These are phyloP conservation scores for Candolleomyces aberdarensis DNA, from an alignment of 768 basidiomycete genomes.

Conservation along the genomic window DNA sequence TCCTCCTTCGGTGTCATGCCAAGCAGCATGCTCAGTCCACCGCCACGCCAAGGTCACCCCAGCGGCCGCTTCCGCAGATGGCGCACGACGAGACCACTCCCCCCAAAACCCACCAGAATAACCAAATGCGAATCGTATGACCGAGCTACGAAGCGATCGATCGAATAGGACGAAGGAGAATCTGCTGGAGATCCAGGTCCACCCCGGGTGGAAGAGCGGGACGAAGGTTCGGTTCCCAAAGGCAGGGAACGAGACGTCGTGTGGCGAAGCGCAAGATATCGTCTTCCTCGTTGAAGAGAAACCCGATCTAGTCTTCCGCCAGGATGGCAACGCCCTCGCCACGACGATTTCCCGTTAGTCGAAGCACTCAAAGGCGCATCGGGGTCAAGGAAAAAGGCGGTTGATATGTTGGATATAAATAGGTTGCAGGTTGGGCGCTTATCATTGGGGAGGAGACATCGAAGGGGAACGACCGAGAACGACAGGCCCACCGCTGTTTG, in stretches of 20 bases:
- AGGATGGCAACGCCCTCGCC: slow-evolving; percentile 80
- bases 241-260: slow-evolving; percentile 73
- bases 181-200: slow-evolving; percentile 74
- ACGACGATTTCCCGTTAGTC: slow-evolving; percentile 66
- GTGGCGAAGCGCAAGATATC: slow-evolving; percentile 79
- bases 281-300: slow-evolving; percentile 98
- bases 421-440: slow-evolving; percentile 51
- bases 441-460: too few species aligned
- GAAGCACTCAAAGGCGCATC: slow-evolving; percentile 71
- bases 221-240: slow-evolving; percentile 90
- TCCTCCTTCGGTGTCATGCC: slow-evolving; percentile 50
- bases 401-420: slow-evolving; percentile 80
- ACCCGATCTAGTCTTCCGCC: slow-evolving; percentile 69
- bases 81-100: slow-evolving; percentile 20
- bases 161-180: too few species aligned
- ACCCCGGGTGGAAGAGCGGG: slow-evolving; percentile 94
- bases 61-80: too few species aligned
- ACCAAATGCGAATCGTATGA: slow-evolving; percentile 84
- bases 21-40: slow-evolving; percentile 42
- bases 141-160: slow-evolving; percentile 86
- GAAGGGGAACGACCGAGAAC: too few species aligned
- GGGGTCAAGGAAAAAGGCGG: slow-evolving; percentile 39
- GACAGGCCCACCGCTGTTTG: too few species aligned
- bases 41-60: slow-evolving; percentile 16
- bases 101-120: slow-evolving; percentile 52